Conservation (phyloP, 1,139 yeast genomes). For the Neolecta irregularis region DNA sequence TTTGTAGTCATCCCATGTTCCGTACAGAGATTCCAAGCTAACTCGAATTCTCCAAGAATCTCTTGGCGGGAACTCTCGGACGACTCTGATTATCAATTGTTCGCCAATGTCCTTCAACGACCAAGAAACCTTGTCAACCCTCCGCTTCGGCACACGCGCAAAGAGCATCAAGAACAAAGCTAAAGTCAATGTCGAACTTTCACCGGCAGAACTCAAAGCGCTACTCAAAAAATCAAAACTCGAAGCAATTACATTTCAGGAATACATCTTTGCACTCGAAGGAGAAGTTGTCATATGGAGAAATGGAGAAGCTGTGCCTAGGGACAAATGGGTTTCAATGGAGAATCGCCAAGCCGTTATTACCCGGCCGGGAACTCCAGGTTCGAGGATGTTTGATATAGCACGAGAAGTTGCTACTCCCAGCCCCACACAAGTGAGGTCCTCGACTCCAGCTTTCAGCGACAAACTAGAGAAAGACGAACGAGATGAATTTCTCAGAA, state of each 20-base stretch:
- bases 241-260: slow-evolving; percentile 32
- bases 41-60: slow-evolving; percentile 75
- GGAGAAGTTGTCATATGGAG: slow-evolving; percentile 36
- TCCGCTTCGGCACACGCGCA: slow-evolving; percentile 70
- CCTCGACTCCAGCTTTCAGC: too few species aligned
- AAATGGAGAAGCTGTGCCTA: slow-evolving; percentile 29
- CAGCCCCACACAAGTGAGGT: slow-evolving; percentile 2
- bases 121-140: slow-evolving; percentile 57
- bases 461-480: slow-evolving; percentile 16
- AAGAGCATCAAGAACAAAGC: slow-evolving; percentile 55
- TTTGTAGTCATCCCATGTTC: slow-evolving; percentile 39
- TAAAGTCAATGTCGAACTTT: slow-evolving; percentile 52
- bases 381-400: too few species aligned
- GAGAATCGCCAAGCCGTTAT: slow-evolving; percentile 15
- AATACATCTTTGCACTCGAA: slow-evolving; percentile 36
- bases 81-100: slow-evolving; percentile 63
- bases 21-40: slow-evolving; percentile 70
- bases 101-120: slow-evolving; percentile 52
- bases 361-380: slow-evolving; percentile 4
- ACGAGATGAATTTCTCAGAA: slow-evolving; percentile 20
- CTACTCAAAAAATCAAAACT: slow-evolving; percentile 36
- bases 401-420: slow-evolving; percentile 6
- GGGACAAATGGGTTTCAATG: slow-evolving; percentile 26
- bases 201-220: slow-evolving; percentile 39
- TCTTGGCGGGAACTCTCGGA: slow-evolving; percentile 74